Conservation (phyloP, 257 asterid species). For the Perilla frutescens region DNA sequence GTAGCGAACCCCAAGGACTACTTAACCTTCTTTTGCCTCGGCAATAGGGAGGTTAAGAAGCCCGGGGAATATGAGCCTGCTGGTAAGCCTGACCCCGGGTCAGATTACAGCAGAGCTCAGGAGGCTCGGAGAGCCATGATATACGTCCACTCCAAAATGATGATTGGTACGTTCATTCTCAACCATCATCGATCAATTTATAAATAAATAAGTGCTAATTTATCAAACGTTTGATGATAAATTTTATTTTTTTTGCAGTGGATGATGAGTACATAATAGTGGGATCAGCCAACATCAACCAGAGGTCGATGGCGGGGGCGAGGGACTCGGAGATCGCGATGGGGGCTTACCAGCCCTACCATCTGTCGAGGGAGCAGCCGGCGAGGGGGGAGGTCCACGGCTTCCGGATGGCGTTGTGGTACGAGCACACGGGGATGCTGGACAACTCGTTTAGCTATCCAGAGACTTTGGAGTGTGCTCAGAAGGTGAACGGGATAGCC, state of each 20-base stretch:
- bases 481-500: slow-evolving; percentile 53
- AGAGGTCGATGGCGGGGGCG: slow-evolving; percentile 78
- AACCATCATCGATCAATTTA: no score
- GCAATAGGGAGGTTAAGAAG: slow-evolving; percentile 67
- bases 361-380: slow-evolving; percentile 50
- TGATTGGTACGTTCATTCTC: slow-evolving; percentile 55
- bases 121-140: slow-evolving; percentile 70
- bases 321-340: slow-evolving; percentile 80
- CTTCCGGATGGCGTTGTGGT: slow-evolving; percentile 78
- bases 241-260: slow-evolving; percentile 45
- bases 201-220: no score
- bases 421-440: slow-evolving; percentile 64
- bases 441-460: slow-evolving; percentile 55
- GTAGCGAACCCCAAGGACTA: slow-evolving; percentile 67
- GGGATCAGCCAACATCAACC: slow-evolving; percentile 81
- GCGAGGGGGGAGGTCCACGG: slow-evolving; percentile 76
- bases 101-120: slow-evolving; percentile 65
- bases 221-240: background rate
- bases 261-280: slow-evolving; percentile 79
- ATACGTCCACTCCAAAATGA: slow-evolving; percentile 78
- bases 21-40: slow-evolving; percentile 72
- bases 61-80: slow-evolving; percentile 63
- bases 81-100: slow-evolving; percentile 49
- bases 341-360: slow-evolving; percentile 80
- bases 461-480: slow-evolving; percentile 55